Evolutionary conservation across 2,329 filamentous ascomycete genomes (phyloP), one percentile per base, ranked within the genome.

Genomic region (Colletotrichum sp.): DNA sequence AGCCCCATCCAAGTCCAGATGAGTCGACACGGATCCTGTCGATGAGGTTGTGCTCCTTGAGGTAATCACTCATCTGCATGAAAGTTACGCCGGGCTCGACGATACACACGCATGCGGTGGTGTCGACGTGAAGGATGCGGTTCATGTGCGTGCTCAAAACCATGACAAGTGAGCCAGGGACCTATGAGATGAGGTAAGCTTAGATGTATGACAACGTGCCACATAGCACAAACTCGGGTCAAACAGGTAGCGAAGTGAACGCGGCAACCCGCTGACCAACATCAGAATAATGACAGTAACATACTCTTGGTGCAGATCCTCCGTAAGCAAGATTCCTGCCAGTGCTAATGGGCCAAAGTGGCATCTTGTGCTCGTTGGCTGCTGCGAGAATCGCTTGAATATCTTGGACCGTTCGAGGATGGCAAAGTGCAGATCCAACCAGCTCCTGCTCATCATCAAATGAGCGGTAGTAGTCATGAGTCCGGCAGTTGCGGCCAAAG

Each of bases 61-160:
- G 80, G 65, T 88, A 84, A 10, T 90, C 85, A 77, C 91, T 85
- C 8, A 92, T 82, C 30, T 85, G 85, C 74, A 87, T 87, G 78
- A 87, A 91, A 0, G 89, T 88, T 0, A 92, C 90, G 1, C 90
- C 90, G 0, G 90, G 90, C 79, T 92, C 90, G 6, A 92, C 85
- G 2, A 92, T 59, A 84, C 88, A 72, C 83, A 89, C 24, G 86
- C 88, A 64, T 84, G 86, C 32, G 88, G 86, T 86, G 1, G 83
- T 84, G 77, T 90, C 86, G 7, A 92, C 85, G 32, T 89, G 84
- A 7, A 92, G 78, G 12, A 92, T 85, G 76, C 84, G 85, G 78
- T 88, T 87, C 89, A 92, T 90, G 57, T 88, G 84, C 55, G 81
- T 85, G 13, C 89, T 89, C n/a, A 91, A 82, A 75, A 91, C 87